Percentiles rank a stretch among this genome's conserved stretches.
phyloP scores from a whole-genome alignment of 495 filamentous ascomycete species.

The Annulohypoxylon nitens region DNA sequence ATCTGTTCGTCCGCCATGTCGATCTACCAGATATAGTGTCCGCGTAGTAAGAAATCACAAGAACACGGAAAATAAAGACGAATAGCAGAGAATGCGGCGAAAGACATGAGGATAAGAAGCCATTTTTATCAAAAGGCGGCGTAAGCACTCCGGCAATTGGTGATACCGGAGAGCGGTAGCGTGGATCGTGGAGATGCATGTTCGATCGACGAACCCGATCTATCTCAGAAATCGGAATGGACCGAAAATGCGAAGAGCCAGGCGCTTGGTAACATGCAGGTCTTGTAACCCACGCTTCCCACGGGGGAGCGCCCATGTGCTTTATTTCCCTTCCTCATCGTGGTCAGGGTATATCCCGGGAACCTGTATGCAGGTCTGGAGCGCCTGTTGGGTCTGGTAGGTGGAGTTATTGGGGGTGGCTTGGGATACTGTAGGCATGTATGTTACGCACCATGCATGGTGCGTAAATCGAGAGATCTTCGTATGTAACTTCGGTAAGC shows the following conservation, averaged over 20 bases:
- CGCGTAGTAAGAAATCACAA: background rate
- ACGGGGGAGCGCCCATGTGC: background rate
- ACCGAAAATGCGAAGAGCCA: constrained; percentile 16
- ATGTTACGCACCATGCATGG: constrained; percentile 10
- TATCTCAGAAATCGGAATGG: constrained; percentile 18
- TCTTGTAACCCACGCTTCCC: constrained; percentile 17
- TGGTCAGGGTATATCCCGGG: constrained; percentile 27
- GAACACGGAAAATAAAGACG: background rate
- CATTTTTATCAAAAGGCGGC: background rate
- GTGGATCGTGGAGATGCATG: constrained; percentile 7
- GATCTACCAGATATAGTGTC: background rate
- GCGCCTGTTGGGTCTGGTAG: constrained; percentile 4
- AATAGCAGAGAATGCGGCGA: background rate
- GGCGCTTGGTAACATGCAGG: constrained; percentile 28
- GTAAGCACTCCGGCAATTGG: background rate
- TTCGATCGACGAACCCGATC: constrained; percentile 11
- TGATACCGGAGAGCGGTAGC: background rate
- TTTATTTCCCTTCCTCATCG: background rate
- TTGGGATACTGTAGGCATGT: constrained; percentile 9
- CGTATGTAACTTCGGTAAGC: constrained; percentile 13
- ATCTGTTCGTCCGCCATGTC: constrained; percentile 7
- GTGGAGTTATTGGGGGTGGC: constrained; percentile 16
- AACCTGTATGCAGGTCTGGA: constrained; percentile 1
- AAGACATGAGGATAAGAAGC: background rate
- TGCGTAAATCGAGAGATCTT: constrained; percentile 14